Conservation (phyloP, 2,329 filamentous ascomycete genomes). For the Magnaporthiopsis poae region DNA sequence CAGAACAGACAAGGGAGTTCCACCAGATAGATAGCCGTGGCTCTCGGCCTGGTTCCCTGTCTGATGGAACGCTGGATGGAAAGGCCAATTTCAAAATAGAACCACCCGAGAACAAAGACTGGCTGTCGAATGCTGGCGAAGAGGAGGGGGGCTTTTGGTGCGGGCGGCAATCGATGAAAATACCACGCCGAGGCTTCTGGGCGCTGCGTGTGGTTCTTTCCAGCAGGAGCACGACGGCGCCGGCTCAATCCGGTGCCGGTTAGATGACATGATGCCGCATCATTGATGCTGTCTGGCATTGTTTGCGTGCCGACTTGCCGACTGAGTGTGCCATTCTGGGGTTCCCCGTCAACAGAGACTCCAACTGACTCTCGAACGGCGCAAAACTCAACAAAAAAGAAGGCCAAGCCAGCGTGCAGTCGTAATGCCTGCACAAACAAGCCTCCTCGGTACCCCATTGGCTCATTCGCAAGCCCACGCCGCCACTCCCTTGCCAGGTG, state of each 20-base stretch:
- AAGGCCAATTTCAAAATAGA: not conserved
- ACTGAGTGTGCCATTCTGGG: too few species aligned
- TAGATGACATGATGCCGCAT: not conserved
- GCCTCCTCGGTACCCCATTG: not conserved
- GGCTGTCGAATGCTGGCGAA: not conserved
- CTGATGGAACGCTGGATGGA: too few species aligned
- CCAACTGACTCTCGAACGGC: too few species aligned
- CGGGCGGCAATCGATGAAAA: not conserved
- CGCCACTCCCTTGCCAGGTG: not conserved
- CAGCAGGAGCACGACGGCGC: too few species aligned
- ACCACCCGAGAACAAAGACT: not conserved
- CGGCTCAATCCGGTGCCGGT: not conserved
- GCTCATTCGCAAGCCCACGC: not conserved
- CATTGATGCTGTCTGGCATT: not conserved
- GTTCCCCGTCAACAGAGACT: not conserved
- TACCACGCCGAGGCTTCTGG: not conserved
- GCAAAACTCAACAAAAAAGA: not conserved
- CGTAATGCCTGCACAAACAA: not conserved
- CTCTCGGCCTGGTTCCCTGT: too few species aligned
- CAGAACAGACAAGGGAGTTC: not conserved
- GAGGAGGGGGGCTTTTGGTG: not conserved
- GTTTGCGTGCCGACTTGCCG: not conserved
- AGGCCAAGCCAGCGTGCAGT: not conserved
- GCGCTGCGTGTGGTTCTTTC: not conserved
- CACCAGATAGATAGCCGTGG: not conserved